A percentile compares a stretch with the other conserved stretches of the same genome.
Evolutionary conservation across 2,329 filamentous ascomycete genomes (phyloP).

Genomic region (Colletotrichum abscissum): DNA sequence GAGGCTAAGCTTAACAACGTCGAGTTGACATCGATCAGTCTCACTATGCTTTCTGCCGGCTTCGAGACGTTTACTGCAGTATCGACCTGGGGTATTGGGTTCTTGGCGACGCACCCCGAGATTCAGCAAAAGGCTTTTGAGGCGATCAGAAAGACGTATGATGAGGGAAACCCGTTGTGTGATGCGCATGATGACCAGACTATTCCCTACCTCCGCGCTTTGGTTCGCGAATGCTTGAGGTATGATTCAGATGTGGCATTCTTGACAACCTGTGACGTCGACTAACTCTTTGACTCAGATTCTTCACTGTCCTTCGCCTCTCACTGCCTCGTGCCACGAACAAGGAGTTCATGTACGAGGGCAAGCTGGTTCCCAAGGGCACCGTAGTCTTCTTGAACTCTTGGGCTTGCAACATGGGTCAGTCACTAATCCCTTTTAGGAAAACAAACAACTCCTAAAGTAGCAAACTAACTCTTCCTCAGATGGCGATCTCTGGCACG

Average conservation of each 20-base stretch:
- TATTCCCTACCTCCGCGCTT: conserved; percentile 79
- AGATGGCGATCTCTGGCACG: conserved; percentile 72
- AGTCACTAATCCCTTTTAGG: conserved; percentile 58
- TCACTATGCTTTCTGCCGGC: conserved; percentile 69
- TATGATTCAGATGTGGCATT: background rate
- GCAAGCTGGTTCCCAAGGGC: conserved; percentile 60
- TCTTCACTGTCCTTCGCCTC: conserved; percentile 74
- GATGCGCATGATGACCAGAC: conserved; percentile 79
- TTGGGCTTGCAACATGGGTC: conserved; percentile 46
- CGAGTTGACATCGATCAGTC: conserved; percentile 73
- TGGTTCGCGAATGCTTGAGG: conserved; percentile 79
- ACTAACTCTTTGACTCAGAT: conserved; percentile 50
- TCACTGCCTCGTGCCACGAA: conserved; percentile 67
- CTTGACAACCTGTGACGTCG: conserved; percentile 38
- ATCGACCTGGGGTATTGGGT: conserved; percentile 42
- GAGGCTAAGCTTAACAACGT: conserved; percentile 59
- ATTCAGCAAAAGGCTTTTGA: conserved; percentile 43
- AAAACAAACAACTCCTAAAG: conserved; percentile 51
- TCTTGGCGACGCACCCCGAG: conserved; percentile 42
- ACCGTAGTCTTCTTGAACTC: conserved; percentile 50
- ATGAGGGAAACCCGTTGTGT: conserved; percentile 80
- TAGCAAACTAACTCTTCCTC: background rate
- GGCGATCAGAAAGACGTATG: conserved; percentile 67
- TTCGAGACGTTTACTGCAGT: conserved; percentile 44
- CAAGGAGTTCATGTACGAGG: conserved; percentile 38